Base-by-base conservation (phyloP, 768 basidiomycete species). In the Tricholoma saponaceum region DNA sequence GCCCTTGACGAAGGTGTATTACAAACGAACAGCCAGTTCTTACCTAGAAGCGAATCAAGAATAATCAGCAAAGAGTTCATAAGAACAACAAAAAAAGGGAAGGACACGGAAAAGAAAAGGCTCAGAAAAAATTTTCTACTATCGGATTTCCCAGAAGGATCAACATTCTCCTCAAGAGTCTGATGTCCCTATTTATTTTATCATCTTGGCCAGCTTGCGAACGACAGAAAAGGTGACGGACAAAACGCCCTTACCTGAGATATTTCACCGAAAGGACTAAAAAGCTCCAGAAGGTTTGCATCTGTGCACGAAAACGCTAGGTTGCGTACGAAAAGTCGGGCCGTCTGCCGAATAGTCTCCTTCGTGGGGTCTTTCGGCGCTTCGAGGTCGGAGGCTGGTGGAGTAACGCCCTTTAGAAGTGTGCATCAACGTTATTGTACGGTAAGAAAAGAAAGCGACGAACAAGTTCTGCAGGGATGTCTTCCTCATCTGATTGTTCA, bases 321-420 rank as follows among this genome's bases (percentile, higher is more conserved):
- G 67, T 98, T 99, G n/a, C 97, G 92, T 5, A 99, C 74, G 67
- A 98, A 98, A 2, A 98, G 75, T 4, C 95, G 83, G 0, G 84
- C 80, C 0, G 94, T 95, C 56, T 81, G 79, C 4, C 87, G 72
- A 53, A 96, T 88, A 1, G 85, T 83, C 32, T 78, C 75, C 52
- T 68, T 73, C 4, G 72, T 75, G 2, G 72, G 60, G 51, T 84
- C 79, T 22, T 72, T 66, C 8, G 69, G 62, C 5, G 64, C 43
- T 37, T 67, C 65, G 3, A 60, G 46, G 9, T 69, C 50, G 10
- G 63, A 12, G 8, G 39, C 32, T 1, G 53, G 30, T 52, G 46
- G 32, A 32, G 20, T 12, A 13, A 46, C 28, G 56, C 53, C 46
- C 35, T 51, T 47, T 60, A 55, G 3, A 54, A 58, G 18, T 35